These are phyloP conservation scores for Cymbopogon citratus DNA, from an alignment of 176 grass and related monocot species.

Conservation along the genomic window DNA sequence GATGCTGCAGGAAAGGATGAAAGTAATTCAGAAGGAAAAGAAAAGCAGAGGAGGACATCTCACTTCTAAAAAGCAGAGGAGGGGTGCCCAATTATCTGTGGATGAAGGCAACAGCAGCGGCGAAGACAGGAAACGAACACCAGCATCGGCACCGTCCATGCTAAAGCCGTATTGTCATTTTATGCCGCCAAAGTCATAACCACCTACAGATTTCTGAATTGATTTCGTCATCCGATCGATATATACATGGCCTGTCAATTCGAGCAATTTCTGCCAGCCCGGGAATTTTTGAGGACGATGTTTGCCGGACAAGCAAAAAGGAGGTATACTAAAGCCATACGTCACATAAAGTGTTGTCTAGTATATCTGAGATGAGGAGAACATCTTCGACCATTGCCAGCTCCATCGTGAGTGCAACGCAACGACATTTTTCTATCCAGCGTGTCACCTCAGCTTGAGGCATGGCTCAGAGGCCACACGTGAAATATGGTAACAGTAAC, in stretches of 20 bases:
- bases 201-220: background rate
- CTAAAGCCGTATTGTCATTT: conserved; percentile 27
- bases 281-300: conserved; percentile 23
- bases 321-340: background rate
- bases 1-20: background rate
- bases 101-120: conserved; percentile 13
- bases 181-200: conserved; percentile 19
- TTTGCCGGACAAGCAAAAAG: background rate
- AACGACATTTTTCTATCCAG: background rate
- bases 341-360: conserved; percentile 13
- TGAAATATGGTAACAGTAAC: background rate
- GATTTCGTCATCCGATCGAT: background rate
- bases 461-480: background rate
- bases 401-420: background rate
- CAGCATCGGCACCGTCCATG: background rate
- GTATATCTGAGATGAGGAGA: background rate
- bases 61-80: background rate
- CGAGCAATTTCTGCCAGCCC: conserved; percentile 6
- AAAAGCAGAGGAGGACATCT: background rate
- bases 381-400: background rate
- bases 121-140: conserved; percentile 3
- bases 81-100: background rate
- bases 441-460: background rate
- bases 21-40: too few relatives aligned
- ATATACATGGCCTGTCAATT: background rate